These are phyloP conservation scores for Ilyonectria mors-panacis DNA, from an alignment of 2,329 filamentous ascomycete species.

Conservation along the genomic window DNA sequence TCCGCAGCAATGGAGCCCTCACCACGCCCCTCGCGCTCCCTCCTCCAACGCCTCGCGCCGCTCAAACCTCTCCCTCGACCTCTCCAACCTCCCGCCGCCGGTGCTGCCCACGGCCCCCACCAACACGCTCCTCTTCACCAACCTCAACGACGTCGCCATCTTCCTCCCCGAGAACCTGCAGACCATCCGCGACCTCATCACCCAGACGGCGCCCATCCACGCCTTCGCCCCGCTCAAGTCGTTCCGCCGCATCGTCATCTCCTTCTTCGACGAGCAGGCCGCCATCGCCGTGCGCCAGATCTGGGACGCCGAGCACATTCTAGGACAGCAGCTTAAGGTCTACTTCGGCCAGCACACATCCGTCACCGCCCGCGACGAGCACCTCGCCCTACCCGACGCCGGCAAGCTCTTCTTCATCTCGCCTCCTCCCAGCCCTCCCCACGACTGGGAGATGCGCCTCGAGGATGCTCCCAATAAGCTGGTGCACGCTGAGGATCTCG, in stretches of 20 bases:
- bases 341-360: constrained; percentile 77
- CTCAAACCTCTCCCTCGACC: constrained; percentile 77
- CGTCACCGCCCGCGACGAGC: constrained; percentile 68
- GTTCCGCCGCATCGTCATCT: constrained; percentile 85
- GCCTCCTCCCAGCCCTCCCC: constrained; percentile 77
- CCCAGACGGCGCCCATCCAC: constrained; percentile 79
- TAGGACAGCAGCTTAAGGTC: constrained; percentile 78
- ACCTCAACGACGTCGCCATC: constrained; percentile 80
- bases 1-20: constrained; percentile 54
- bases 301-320: constrained; percentile 81
- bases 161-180: constrained; percentile 83
- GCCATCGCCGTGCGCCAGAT: constrained; percentile 79
- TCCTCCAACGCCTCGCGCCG: constrained; percentile 64
- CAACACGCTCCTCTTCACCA: constrained; percentile 89
- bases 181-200: constrained; percentile 80
- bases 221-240: constrained; percentile 86
- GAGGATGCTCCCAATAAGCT: constrained; percentile 80
- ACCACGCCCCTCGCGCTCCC: constrained; percentile 57
- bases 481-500: constrained; percentile 78
- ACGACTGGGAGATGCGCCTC: constrained; percentile 77
- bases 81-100: constrained; percentile 79
- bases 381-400: constrained; percentile 76
- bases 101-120: constrained; percentile 80
- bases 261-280: constrained; percentile 79
- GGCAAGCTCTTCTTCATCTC: constrained; percentile 83